A percentile compares a stretch with the other conserved stretches of the same genome.
Evolutionary conservation across 768 basidiomycete genomes (phyloP).

Genomic region (Neoboletus brunneissimus): DNA sequence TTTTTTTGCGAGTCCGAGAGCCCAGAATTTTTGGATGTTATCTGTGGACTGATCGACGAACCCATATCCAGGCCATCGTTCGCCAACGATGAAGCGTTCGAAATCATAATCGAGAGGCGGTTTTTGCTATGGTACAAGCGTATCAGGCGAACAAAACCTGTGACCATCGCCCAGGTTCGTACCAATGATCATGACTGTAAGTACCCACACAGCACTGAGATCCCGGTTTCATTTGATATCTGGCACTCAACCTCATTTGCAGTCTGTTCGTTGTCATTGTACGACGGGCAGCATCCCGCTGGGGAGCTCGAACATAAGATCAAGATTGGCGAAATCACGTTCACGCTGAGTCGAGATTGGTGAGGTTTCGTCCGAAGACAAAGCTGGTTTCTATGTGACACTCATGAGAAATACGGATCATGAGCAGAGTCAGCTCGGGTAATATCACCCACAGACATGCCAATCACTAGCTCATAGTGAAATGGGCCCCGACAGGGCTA

Average conservation of each 20-base stretch:
- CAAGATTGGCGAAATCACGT: constrained; percentile 7
- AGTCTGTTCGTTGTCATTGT: not conserved
- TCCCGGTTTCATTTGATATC: not conserved
- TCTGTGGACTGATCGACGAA: not conserved
- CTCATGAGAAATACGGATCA: not conserved
- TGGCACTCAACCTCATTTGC: not conserved
- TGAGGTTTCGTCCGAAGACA: not conserved
- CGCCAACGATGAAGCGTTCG: not conserved
- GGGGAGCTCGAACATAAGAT: not conserved
- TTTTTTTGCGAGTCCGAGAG: not conserved
- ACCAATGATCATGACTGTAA: not conserved
- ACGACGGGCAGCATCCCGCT: not conserved
- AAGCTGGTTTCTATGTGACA: not conserved
- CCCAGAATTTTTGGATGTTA: not conserved
- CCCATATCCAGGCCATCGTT: constrained; percentile 5
- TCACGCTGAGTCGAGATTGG: not conserved
- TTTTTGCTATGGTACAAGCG: constrained; percentile 11
- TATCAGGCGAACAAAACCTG: constrained; percentile 8
- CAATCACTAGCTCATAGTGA: not conserved
- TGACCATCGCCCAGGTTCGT: not conserved
- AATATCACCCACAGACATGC: not conserved
- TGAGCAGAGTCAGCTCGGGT: too few relatives aligned
- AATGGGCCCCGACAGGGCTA: not conserved
- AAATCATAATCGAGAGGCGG: constrained; percentile 6
- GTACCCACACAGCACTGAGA: not conserved